Evolutionary conservation across 2,329 filamentous ascomycete species (phyloP), one percentile per base, ranked within the genome.

Genomic region (Xylaria sp.): DNA sequence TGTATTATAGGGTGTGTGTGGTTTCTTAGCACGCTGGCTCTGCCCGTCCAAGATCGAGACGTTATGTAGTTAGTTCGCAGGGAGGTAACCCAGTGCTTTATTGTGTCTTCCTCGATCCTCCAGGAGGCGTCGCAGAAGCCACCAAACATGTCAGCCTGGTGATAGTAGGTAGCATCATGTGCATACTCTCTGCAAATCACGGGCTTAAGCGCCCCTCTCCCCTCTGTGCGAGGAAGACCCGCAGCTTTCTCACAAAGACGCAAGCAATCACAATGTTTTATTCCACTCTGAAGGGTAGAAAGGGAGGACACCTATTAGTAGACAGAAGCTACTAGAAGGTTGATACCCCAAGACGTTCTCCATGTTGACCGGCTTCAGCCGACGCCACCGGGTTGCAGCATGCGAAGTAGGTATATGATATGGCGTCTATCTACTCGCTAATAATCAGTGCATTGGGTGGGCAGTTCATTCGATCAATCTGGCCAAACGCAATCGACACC

Each of bases 121-220:
- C n/a, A 34, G 19, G 51, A 55, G 50, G 12, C 11, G 42, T 55
- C n/a, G 24, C 45, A 9, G 7, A 32, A 45, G 21, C 34, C n/a
- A 55, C 27, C 27, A 48, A n/a, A 14, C 27, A 48, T 24, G 39
- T 56, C 61, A 51, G 39, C 53, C 30, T 61, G 19, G 54, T 63
- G 54, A 36, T 54, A 45, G 56, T 24, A 12, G 54, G 27, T 17
- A 59, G 14, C 36, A 61, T 58, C 64, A 66, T 61, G 51, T 59
- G 36, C 58, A 48, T 45, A 27, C 9, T 19, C n/a, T 17, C 24
- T 19, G 42, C 57, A 60, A 64, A 65, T 64, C 66, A 65, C n/a
- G 24, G 50, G 42, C 27, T 21, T 64, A 47, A 47, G 32, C 48
- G 32, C 27, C 54, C 57, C 47, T 62, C 36, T 51, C 54, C 54